Conservation (phyloP, 352 stramenopile species). For the Globisporangium splendens region DNA sequence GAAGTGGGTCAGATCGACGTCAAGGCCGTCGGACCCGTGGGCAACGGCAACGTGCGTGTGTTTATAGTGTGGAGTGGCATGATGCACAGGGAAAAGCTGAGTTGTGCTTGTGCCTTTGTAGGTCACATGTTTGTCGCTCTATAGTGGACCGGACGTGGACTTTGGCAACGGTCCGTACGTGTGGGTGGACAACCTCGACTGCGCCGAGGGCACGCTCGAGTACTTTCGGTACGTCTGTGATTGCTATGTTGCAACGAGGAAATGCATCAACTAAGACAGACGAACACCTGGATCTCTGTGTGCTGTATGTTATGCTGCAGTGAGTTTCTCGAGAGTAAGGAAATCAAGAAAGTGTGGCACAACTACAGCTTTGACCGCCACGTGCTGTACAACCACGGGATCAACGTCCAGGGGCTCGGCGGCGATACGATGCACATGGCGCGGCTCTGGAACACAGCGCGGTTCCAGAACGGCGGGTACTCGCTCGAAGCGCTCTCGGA, state of each 20-base stretch:
- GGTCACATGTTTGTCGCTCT: slow-evolving; percentile 97
- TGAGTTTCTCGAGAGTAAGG: slow-evolving; percentile 90
- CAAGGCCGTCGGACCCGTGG: slow-evolving; percentile 91
- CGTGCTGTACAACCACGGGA: slow-evolving; percentile 96
- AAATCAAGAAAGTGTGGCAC: slow-evolving; percentile 96
- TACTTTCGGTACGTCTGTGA: slow-evolving; percentile 37
- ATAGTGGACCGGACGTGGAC: slow-evolving; percentile 94
- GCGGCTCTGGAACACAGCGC: slow-evolving; percentile 83
- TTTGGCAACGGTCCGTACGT: slow-evolving; percentile 93
- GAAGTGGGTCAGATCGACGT: slow-evolving; percentile 98
- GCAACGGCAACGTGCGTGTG: slow-evolving; percentile 85
- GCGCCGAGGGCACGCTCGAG: slow-evolving; percentile 80
- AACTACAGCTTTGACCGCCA: slow-evolving; percentile 99
- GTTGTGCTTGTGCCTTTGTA: not conserved
- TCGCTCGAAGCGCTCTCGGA: slow-evolving; percentile 93
- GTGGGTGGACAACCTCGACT: slow-evolving; percentile 92
- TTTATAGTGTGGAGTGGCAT: not conserved
- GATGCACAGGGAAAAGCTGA: too few relatives aligned
- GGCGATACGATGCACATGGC: slow-evolving; percentile 99
- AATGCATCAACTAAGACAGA: too few relatives aligned
- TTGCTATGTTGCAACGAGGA: not conserved
- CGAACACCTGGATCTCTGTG: not conserved
- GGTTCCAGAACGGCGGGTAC: slow-evolving; percentile 89
- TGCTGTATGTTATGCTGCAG: slow-evolving; percentile 21
- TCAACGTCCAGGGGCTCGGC: slow-evolving; percentile 90